Conservation (phyloP, 2,329 filamentous ascomycete genomes). For the Penicillium verrucosum region DNA sequence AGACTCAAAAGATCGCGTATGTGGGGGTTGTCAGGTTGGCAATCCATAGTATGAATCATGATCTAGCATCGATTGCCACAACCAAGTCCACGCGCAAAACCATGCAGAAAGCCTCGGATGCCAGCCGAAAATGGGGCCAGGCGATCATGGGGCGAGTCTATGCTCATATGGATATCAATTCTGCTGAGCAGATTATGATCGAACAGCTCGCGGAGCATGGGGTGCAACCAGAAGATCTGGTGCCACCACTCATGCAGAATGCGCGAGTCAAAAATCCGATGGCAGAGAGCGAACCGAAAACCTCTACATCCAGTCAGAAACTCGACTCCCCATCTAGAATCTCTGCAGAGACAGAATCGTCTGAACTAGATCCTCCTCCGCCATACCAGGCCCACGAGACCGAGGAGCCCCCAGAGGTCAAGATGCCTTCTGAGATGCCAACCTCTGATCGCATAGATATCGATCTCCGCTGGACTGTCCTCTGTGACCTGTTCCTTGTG, state of each 20-base stretch:
- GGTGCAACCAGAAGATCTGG: conserved; percentile 78
- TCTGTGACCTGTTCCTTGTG: conserved; percentile 92
- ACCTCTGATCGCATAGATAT: conserved; percentile 85
- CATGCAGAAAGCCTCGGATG: conserved; percentile 66
- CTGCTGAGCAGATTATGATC: conserved; percentile 92
- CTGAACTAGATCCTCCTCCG: conserved; percentile 53
- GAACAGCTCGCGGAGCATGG: conserved; percentile 93
- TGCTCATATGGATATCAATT: conserved; percentile 91
- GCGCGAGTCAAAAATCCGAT: conserved; percentile 90
- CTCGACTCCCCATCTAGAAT: conserved; percentile 27
- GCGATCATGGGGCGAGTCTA: conserved; percentile 97
- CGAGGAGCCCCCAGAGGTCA: conserved; percentile 73
- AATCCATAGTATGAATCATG: conserved; percentile 71
- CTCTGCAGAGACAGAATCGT: conserved; percentile 36
- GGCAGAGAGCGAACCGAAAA: conserved; percentile 52
- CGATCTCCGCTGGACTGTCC: conserved; percentile 91
- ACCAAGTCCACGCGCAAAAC: conserved; percentile 70
- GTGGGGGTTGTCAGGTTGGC: conserved; percentile 83
- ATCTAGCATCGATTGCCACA: conserved; percentile 57
- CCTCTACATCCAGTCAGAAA: conserved; percentile 35
- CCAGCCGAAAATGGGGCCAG: conserved; percentile 92
- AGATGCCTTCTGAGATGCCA: conserved; percentile 77
- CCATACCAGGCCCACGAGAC: conserved; percentile 60
- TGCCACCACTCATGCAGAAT: conserved; percentile 84
- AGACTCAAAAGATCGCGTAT: conserved; percentile 93